Evolutionary conservation across 148 eudicot species (phyloP), one percentile per base, ranked within the genome.

Genomic region (Heliosperma pusillum): DNA sequence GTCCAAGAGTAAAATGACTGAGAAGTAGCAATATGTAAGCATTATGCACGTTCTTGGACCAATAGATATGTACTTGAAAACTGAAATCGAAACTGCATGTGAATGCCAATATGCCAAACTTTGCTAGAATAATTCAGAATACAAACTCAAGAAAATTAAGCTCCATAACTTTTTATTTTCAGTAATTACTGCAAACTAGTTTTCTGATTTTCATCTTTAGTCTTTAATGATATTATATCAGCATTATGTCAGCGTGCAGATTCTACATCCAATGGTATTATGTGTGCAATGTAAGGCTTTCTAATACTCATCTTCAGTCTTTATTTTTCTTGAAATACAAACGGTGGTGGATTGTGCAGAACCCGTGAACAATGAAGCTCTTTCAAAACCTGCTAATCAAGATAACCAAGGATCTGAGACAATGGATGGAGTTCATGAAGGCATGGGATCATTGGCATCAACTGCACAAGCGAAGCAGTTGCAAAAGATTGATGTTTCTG

Each of bases 321-420:
- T n/a, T 25, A 66, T 47, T 81, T 62, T 67, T 45, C 74, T 72
- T 80, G 59, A 27, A 44, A 13, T 71, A 71, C 50, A 21, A 50
- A 77, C 29, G 72, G 36, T 26, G 78, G 30, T 33, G 4, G 53
- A 79, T 65, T 82, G 76, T 71, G 79, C 89, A 91, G 92, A 77
- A 66, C 69, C 69, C 73, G 63, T 76, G 57, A 70, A 66, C 5
- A 33, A 77, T 24, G 86, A 81, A 74, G 69, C 71, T 70, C 72
- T 75, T 80, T 61, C 80, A 66, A 76, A 44, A 61, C 67, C 42
- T 73, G 77, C 10, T 68, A 68, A 67, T 5, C 78, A 44, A 40
- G 77, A 85, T 72, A 61, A 33, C 80, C 69, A 74, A 70, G 75
- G 53, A 70, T 73, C 77, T n/a, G 63, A 65, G 66, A 56, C 79